Percentiles rank a stretch among this genome's conserved stretches.
These are phyloP conservation scores for Davidsoniella virescens DNA, from an alignment of 2,329 filamentous ascomycete genomes.

Conservation along the genomic window DNA sequence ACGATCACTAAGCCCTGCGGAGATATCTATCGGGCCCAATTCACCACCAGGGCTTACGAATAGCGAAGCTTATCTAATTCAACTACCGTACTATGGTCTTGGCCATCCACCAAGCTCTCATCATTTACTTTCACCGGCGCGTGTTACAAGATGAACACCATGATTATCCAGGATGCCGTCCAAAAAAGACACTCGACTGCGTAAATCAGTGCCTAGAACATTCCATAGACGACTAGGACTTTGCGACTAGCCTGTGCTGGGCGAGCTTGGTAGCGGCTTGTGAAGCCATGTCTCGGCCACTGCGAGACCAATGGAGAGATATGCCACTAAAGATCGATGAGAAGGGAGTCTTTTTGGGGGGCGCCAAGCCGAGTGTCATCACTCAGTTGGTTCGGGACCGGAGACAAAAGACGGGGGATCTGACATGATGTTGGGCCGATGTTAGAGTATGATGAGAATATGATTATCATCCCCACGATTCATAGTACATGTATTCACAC, in stretches of 20 bases:
- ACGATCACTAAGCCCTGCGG: constrained; percentile 16
- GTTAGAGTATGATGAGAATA: neutral
- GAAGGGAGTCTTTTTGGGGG: constrained; percentile 18
- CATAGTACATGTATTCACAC: too few relatives aligned
- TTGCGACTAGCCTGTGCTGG: constrained; percentile 26
- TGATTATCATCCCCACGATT: too few relatives aligned
- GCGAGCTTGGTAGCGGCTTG: constrained; percentile 28
- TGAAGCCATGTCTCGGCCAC: constrained; percentile 22
- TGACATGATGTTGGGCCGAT: constrained; percentile 19
- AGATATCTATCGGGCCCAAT: constrained; percentile 4
- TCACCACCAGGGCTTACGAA: neutral
- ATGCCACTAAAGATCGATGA: constrained; percentile 18
- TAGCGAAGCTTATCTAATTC: neutral
- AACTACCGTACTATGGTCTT: constrained; percentile 17
- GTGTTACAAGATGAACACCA: constrained; percentile 23
- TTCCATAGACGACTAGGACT: constrained; percentile 21
- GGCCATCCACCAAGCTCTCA: constrained; percentile 26
- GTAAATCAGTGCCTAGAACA: constrained; percentile 21
- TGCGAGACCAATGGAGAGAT: constrained; percentile 19
- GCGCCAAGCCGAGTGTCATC: constrained; percentile 17
- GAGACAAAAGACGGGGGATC: constrained; percentile 18
- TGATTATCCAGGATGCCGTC: constrained; percentile 25
- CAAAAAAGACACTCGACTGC: constrained; percentile 20
- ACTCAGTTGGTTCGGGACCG: constrained; percentile 19
- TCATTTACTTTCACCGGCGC: constrained; percentile 30